These are phyloP conservation scores for Penicillium silybi DNA, from an alignment of 495 filamentous ascomycete species.

Conservation along the genomic window DNA sequence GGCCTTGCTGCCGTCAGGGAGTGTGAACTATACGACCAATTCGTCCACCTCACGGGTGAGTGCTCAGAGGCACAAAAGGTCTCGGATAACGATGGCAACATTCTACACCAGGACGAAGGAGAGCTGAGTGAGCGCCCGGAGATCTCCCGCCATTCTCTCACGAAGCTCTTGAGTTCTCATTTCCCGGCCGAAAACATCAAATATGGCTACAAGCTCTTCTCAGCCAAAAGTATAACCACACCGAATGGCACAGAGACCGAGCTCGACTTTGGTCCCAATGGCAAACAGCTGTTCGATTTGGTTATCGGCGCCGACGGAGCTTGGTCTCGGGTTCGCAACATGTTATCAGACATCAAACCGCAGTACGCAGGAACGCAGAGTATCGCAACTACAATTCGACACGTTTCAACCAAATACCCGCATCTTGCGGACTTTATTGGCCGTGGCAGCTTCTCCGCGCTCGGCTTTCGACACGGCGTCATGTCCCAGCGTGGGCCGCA, in stretches of 20 bases:
- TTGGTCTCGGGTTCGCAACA: slow-evolving; percentile 50
- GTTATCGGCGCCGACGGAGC: slow-evolving; percentile 62
- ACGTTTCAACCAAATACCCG: slow-evolving; percentile 23
- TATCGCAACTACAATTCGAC: slow-evolving; percentile 17
- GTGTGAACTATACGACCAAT: slow-evolving; percentile 47
- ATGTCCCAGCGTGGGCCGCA: slow-evolving; percentile 34
- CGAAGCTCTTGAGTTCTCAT: slow-evolving; percentile 32
- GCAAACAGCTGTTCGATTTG: slow-evolving; percentile 40
- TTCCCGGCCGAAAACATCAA: slow-evolving; percentile 37
- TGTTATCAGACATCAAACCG: slow-evolving; percentile 46
- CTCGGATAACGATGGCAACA: slow-evolving; percentile 35
- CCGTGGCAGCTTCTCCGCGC: slow-evolving; percentile 16
- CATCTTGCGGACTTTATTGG: slow-evolving; percentile 26
- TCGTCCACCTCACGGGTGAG: slow-evolving; percentile 30
- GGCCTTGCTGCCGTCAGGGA: slow-evolving; percentile 52
- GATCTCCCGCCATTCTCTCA: slow-evolving; percentile 37
- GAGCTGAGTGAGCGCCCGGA: slow-evolving; percentile 40
- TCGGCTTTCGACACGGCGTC: slow-evolving; percentile 27
- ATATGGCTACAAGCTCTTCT: slow-evolving; percentile 43
- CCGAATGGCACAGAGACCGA: slow-evolving; percentile 7
- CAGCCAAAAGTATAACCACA: not conserved
- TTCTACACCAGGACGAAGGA: slow-evolving; percentile 26
- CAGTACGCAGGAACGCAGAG: slow-evolving; percentile 43
- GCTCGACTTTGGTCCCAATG: slow-evolving; percentile 32
- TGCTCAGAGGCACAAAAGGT: slow-evolving; percentile 33